Evolutionary conservation across 495 filamentous ascomycete genomes (phyloP).

Genomic region (Annulohypoxylon nitens): DNA sequence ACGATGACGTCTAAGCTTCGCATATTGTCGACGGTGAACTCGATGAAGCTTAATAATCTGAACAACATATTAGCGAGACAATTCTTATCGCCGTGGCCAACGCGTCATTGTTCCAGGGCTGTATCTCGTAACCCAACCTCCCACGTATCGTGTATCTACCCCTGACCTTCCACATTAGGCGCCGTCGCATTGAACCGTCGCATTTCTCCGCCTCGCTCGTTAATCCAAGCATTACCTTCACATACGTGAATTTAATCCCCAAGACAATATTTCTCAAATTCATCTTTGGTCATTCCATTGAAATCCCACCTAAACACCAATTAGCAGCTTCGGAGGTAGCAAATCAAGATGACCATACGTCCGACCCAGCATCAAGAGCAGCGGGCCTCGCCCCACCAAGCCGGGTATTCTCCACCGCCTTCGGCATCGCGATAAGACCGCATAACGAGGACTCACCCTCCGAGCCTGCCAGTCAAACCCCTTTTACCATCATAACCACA

Average conservation of each 20-base stretch:
- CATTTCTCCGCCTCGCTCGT: constrained; percentile 20
- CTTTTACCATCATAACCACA: constrained; percentile 54
- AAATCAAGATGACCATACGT: constrained; percentile 35
- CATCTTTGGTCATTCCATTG: not conserved
- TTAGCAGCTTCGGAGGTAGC: not conserved
- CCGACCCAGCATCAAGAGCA: not conserved
- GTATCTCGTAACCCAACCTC: not conserved
- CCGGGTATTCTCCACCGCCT: constrained; percentile 46
- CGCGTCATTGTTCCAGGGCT: not conserved
- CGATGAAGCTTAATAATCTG: not conserved
- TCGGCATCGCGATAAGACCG: constrained; percentile 48
- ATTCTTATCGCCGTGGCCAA: not conserved
- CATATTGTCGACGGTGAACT: not conserved
- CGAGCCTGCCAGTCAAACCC: constrained; percentile 20
- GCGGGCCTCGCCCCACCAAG: constrained; percentile 25
- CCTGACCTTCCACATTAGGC: constrained; percentile 34
- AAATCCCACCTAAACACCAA: not conserved
- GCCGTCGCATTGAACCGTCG: constrained; percentile 1
- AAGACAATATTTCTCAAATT: not conserved
- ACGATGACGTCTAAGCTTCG: no score
- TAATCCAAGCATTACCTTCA: not conserved
- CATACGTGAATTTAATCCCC: not conserved
- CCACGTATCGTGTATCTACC: constrained; percentile 5
- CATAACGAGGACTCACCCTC: constrained; percentile 6
- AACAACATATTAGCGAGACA: no score